Percentiles rank a stretch among this genome's conserved stretches.
phyloP scores from a whole-genome alignment of 176 grass and related monocot species.

The Zea luxurians region DNA sequence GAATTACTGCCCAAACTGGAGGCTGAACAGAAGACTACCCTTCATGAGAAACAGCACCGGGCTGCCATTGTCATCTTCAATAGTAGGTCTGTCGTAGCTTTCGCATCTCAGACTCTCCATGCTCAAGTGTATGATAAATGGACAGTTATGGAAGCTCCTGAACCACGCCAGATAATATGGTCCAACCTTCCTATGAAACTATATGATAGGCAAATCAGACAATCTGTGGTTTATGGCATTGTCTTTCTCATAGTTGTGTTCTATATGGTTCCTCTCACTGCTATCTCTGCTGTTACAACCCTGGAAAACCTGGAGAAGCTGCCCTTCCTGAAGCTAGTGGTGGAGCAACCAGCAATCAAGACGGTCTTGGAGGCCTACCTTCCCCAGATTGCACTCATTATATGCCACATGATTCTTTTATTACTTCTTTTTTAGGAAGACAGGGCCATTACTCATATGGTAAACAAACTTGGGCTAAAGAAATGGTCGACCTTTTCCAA shows the following conservation, averaged over 20 bases:
- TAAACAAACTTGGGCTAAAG: too few relatives aligned
- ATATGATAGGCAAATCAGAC: constrained; percentile 69
- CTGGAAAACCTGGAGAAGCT: constrained; percentile 60
- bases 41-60: constrained; percentile 67
- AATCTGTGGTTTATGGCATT: constrained; percentile 50
- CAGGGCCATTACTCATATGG: too few relatives aligned
- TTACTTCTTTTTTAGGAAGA: too few relatives aligned
- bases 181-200: constrained; percentile 61
- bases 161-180: constrained; percentile 73
- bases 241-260: constrained; percentile 83
- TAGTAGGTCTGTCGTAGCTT: constrained; percentile 65
- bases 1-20: constrained; percentile 85
- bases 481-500: too few relatives aligned
- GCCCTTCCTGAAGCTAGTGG: constrained; percentile 80
- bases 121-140: constrained; percentile 77
- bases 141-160: constrained; percentile 81
- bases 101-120: constrained; percentile 84
- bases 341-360: constrained; percentile 45
- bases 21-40: constrained; percentile 67
- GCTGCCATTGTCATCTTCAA: constrained; percentile 89
- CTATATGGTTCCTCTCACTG: constrained; percentile 66
- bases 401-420: too few relatives aligned
- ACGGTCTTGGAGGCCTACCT: constrained; percentile 85
- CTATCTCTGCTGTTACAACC: constrained; percentile 81
- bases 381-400: constrained; percentile 78